phyloP scores from a whole-genome alignment of 306 rosid species.

The Cicer chorassanicum region DNA sequence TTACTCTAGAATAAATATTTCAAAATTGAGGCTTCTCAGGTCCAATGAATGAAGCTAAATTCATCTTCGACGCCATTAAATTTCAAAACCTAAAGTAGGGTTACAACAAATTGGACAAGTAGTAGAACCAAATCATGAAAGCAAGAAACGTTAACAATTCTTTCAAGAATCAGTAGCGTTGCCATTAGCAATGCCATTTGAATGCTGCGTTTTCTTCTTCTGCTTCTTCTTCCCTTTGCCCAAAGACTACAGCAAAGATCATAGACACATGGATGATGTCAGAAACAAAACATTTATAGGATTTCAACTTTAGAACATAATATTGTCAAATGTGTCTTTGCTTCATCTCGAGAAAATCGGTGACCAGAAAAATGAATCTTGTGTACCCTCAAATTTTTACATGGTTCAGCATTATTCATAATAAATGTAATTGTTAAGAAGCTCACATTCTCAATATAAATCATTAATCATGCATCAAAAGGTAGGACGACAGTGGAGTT shows the following conservation, averaged over 20 bases:
- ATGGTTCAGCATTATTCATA: constrained; percentile 6
- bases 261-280: constrained; percentile 37
- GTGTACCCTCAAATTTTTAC: not conserved
- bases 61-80: not conserved
- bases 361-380: constrained; percentile 29
- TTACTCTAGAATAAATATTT: constrained; percentile 7
- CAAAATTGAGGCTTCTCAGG: constrained; percentile 35
- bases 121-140: constrained; percentile 21
- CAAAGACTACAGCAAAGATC: constrained; percentile 53
- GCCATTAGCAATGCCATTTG: constrained; percentile 34
- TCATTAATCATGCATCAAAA: not conserved
- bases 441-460: not conserved
- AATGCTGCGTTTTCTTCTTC: constrained; percentile 51
- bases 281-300: constrained; percentile 12
- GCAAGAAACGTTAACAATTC: not conserved
- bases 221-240: constrained; percentile 42
- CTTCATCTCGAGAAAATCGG: not conserved
- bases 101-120: constrained; percentile 10
- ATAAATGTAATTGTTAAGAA: constrained; percentile 5
- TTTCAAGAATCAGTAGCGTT: constrained; percentile 38
- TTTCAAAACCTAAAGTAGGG: constrained; percentile 22
- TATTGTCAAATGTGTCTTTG: not conserved
- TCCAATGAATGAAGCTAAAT: constrained; percentile 20
- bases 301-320: constrained; percentile 26
- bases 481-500: not conserved